Percentiles rank a stretch among this genome's conserved stretches.
Evolutionary conservation across 2,329 filamentous ascomycete species (phyloP).

Genomic region (Cladophialophora exuberans): DNA sequence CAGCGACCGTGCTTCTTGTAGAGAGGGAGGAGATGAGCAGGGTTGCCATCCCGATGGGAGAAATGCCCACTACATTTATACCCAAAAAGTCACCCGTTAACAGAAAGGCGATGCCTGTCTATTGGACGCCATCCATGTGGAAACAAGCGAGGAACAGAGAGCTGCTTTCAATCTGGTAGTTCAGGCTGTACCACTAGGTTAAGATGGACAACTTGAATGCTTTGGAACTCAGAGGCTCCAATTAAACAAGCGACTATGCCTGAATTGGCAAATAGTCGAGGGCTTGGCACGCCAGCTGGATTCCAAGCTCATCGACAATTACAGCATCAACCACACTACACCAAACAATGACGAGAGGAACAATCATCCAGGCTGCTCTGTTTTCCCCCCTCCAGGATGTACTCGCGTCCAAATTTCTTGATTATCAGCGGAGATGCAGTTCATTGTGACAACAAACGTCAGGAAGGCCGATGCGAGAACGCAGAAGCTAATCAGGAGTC

Average conservation of each 20-base stretch:
- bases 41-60: neutral
- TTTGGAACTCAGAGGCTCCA: neutral
- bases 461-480: conserved; percentile 16
- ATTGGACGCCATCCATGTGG: neutral
- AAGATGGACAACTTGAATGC: neutral
- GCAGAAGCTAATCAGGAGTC: conserved; percentile 24
- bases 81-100: neutral
- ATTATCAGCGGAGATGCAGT: conserved; percentile 14
- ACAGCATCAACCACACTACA: no score
- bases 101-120: neutral
- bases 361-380: no score
- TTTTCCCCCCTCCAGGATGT: neutral
- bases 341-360: no score
- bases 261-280: conserved; percentile 9
- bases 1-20: neutral
- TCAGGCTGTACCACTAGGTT: neutral
- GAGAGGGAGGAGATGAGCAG: neutral
- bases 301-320: no score
- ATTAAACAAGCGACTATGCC: conserved; percentile 14
- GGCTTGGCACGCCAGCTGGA: conserved; percentile 12
- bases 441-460: conserved; percentile 17
- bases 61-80: neutral
- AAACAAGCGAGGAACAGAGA: neutral
- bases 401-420: neutral
- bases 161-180: neutral